These are phyloP conservation scores for Phylloporus sp. DNA, from an alignment of 768 basidiomycete species.

Conservation along the genomic window DNA sequence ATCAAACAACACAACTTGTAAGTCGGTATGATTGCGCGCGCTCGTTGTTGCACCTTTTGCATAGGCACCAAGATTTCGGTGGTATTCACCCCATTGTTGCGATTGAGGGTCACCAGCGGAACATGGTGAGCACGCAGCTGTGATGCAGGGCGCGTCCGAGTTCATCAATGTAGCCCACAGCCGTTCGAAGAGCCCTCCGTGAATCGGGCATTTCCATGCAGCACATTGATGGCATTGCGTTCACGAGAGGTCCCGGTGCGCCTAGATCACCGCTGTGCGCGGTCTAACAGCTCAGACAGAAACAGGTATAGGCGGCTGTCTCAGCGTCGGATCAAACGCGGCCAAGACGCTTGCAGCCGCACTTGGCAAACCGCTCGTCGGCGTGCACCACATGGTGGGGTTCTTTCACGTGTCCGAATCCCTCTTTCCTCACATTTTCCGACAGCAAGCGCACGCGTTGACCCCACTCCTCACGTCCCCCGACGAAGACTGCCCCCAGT, in stretches of 20 bases:
- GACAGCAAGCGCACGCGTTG: conserved; percentile 90
- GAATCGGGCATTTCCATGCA: conserved; percentile 55
- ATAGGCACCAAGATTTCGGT: conserved; percentile 35
- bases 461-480: conserved; percentile 67
- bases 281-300: background rate
- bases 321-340: conserved; percentile 73
- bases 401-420: background rate
- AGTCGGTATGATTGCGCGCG: conserved; percentile 10
- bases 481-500: conserved; percentile 42
- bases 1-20: conserved; percentile 72
- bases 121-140: conserved; percentile 53
- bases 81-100: conserved; percentile 81
- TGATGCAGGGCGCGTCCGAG: background rate
- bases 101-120: conserved; percentile 70
- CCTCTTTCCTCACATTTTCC: background rate
- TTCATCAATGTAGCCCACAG: conserved; percentile 54
- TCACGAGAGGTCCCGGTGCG: conserved; percentile 81
- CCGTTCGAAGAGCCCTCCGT: conserved; percentile 59
- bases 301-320: conserved; percentile 72
- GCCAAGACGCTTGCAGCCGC: conserved; percentile 84
- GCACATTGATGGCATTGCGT: conserved; percentile 84
- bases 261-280: background rate
- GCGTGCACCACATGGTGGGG: conserved; percentile 92
- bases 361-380: conserved; percentile 71
- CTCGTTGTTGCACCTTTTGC: background rate